Base-by-base conservation (phyloP, 2,329 filamentous ascomycete species). In the Stagonosporopsis cucurbitacearum region DNA sequence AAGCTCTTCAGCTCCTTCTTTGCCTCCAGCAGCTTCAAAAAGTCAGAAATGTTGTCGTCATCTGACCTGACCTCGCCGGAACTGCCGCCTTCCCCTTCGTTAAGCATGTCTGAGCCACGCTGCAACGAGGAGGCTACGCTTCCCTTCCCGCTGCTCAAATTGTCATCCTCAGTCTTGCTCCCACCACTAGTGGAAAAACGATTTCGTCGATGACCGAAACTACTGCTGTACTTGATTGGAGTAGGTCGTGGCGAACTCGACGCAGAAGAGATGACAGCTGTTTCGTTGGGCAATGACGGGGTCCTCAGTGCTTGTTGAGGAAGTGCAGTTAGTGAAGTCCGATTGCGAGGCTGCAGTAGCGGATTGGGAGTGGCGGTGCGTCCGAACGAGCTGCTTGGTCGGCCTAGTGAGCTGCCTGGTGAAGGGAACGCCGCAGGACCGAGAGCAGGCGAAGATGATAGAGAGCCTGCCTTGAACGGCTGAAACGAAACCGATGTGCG, bases 381-480 rank as follows among this genome's bases (percentile, higher is more conserved):
- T 19, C 66, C 63, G 6, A 68, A 59, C 9, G 64, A 65, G 32
- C 64, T 66, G 33, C 65, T 57, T 19, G 68, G 70, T n/a, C 68
- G 59, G 6, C 66, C 62, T 8, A 67, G 54, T 11, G 64, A 64
- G 35, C 64, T 67, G 37, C 65, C 51, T 13, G 68, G 84, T 7
- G 83, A 86, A 6, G 78, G 77, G n/a, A 80, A 80, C 36, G 82
- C 77, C 36, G 81, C 78, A 4, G 79, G 59, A n/a, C 69, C 76
- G 26, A 80, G 77, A n/a, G 83, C 81, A 17, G 93, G 94, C 4
- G 93, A 97, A 4, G 90, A 92, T 2, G 93, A 96, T n/a, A 98
- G 81, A 1, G 94, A 96, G 11, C 94, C 94, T 13, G 93, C 91
- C 76, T 99, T 99, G 80, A 99, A 99, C 0, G 94, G 93, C 66